Evolutionary conservation across 345 rosid species (phyloP).

Genomic region (Acer campestre): DNA sequence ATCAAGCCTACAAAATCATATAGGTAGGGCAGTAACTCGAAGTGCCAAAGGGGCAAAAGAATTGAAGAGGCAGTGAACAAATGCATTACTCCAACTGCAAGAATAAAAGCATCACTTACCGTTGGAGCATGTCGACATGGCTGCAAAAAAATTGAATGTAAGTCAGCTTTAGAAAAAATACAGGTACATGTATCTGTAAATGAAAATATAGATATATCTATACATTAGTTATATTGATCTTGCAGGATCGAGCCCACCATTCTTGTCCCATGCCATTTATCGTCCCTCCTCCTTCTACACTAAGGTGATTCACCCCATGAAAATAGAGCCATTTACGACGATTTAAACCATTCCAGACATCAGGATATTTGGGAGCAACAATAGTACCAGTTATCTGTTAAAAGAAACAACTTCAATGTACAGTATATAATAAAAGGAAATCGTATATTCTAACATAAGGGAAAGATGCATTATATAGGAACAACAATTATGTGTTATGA

Average conservation of each 20-base stretch:
- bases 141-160: conserved; percentile 46
- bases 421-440: background rate
- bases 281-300: conserved; percentile 74
- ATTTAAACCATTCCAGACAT: conserved; percentile 70
- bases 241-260: conserved; percentile 94
- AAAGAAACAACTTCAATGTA: conserved; percentile 14
- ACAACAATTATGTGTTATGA: background rate
- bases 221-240: conserved; percentile 58
- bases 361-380: conserved; percentile 78
- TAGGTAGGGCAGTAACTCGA: background rate
- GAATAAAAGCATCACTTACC: conserved; percentile 46
- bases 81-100: conserved; percentile 5
- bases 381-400: conserved; percentile 74
- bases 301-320: conserved; percentile 69
- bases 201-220: conserved; percentile 10
- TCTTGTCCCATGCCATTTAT: conserved; percentile 78
- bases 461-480: background rate
- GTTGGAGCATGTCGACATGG: conserved; percentile 94
- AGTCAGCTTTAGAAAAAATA: conserved; percentile 28
- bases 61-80: background rate
- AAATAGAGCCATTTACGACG: conserved; percentile 81
- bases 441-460: conserved; percentile 3
- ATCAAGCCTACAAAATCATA: conserved; percentile 9
- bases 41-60: background rate
- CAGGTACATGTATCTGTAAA: background rate